A percentile compares a stretch with the other conserved stretches of the same genome.
phyloP scores from a whole-genome alignment of 441 rosid species.

The Pelargonium cotyledonis region DNA sequence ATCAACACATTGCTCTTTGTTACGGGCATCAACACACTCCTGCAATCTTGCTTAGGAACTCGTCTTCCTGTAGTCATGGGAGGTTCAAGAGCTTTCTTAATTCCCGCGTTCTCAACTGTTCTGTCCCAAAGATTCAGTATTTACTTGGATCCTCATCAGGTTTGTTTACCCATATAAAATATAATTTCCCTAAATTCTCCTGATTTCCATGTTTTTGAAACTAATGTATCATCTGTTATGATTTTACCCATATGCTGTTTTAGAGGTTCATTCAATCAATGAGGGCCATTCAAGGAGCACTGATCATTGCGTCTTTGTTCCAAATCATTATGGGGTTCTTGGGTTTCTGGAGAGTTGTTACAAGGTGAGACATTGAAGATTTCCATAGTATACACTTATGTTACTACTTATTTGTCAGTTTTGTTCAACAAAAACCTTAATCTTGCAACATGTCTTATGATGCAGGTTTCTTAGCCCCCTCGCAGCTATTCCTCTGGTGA shows the following conservation, averaged over 20 bases:
- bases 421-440: too few relatives aligned
- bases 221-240: too few relatives aligned
- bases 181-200: too few relatives aligned
- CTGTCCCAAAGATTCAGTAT: conserved; percentile 71
- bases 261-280: not conserved
- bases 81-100: conserved; percentile 77
- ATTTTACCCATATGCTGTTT: too few relatives aligned
- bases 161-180: too few relatives aligned
- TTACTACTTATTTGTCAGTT: too few relatives aligned
- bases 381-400: too few relatives aligned
- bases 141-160: not conserved
- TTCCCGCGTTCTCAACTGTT: conserved; percentile 74
- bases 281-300: not conserved
- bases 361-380: too few relatives aligned
- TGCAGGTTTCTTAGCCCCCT: conserved; percentile 86
- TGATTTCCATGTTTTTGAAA: too few relatives aligned
- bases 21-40: conserved; percentile 90
- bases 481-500: conserved; percentile 74
- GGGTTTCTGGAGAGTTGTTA: conserved; percentile 13
- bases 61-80: conserved; percentile 88
- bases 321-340: not conserved
- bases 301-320: conserved; percentile 26
- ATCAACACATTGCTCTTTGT: conserved; percentile 84
- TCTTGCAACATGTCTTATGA: too few relatives aligned
- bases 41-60: conserved; percentile 64